Evolutionary conservation across 768 basidiomycete species (phyloP), one percentile per base, ranked within the genome.

Genomic region (Glaciozyma antarctica): DNA sequence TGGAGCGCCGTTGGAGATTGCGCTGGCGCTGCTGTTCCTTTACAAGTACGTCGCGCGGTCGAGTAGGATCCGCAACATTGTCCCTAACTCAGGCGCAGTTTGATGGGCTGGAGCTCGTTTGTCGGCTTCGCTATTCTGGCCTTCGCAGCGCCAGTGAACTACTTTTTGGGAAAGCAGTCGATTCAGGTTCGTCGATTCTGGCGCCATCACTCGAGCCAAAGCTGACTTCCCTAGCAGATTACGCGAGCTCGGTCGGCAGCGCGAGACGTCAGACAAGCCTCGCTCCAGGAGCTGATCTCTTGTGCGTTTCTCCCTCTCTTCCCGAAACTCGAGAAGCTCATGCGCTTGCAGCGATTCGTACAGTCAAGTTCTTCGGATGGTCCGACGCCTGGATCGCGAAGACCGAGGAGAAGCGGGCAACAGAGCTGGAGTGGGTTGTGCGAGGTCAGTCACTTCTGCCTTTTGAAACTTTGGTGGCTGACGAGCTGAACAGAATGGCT

Each of bases 71-170:
- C 32, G 3, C 17, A 21, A 2, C 24, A 12, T 9, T 21, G 19
- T 16, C 21, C 26, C 41, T 59, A 26, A 43, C 53, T 43, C 9
- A 2, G 15, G 21, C 15, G 21, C 54, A 66, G 64, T 38, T 26
- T 73, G 21, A 71, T 73, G 72, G 72, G 72, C 13, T 67, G 66
- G 70, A 64, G 66, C 52, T 70, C 72, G 7, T 52, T 71, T 22
- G 52, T 61, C 15, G 72, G 70, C 17, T 71, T 68, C 65, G 28
- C 26, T 0, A 26, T 65, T 16, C 43, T 73, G 22, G 21, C 60
- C n/a, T 6, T 68, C 2, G 53, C 41, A 9, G 5, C 44, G 6
- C 62, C 66, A 34, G 47, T 69, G 47, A 69, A 64, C 53, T 68
- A 66, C 55, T 34, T 3, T 8, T 22, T 71, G 45, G 65, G 66